These are phyloP conservation scores for Leishmania gerbilli DNA, from an alignment of 208 protist genomes.

Conservation along the genomic window DNA sequence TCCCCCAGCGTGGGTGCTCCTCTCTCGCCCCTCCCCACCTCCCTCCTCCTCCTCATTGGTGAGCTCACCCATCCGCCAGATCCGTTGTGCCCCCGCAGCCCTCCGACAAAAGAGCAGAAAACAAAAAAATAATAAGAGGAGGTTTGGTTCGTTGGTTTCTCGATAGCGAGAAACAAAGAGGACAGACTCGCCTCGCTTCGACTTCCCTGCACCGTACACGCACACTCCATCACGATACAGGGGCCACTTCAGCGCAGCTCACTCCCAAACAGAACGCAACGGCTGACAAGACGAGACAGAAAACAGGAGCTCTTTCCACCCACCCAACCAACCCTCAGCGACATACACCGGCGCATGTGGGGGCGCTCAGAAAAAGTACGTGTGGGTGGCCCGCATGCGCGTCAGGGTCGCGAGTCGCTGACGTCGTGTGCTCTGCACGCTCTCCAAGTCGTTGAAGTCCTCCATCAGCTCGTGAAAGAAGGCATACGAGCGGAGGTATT, in stretches of 20 bases:
- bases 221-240: background rate
- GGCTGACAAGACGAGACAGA: background rate
- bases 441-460: conserved; percentile 75
- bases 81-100: background rate
- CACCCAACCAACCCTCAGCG: background rate
- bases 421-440: conserved; percentile 42
- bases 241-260: background rate
- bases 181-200: background rate
- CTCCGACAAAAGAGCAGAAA: background rate
- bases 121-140: background rate
- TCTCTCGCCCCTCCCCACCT: too few species aligned
- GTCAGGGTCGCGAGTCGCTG: conserved; percentile 59
- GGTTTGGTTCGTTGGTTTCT: background rate
- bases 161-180: background rate
- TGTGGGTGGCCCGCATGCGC: conserved; percentile 65
- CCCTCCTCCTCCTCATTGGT: background rate
- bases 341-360: background rate
- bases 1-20: background rate
- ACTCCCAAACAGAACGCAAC: background rate
- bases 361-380: conserved; percentile 39
- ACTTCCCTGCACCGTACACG: background rate
- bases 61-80: background rate
- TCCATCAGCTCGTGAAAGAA: conserved; percentile 63
- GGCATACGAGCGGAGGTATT: conserved; percentile 52
- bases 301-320: background rate